Evolutionary conservation across 1,139 yeast genomes (phyloP), one percentile per base, ranked within the genome.

Genomic region (Hyphopichia buzzinii): DNA sequence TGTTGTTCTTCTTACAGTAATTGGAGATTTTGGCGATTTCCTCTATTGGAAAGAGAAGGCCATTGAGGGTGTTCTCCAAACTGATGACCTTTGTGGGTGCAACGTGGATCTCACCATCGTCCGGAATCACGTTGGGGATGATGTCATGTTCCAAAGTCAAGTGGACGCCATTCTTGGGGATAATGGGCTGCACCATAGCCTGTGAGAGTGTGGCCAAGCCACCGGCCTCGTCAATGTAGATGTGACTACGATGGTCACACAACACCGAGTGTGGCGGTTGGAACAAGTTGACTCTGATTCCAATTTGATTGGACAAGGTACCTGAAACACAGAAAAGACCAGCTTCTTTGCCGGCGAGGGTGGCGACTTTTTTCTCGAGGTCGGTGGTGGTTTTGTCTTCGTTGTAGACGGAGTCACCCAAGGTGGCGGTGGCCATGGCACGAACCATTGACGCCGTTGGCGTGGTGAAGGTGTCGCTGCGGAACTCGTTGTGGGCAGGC

Each of bases 381-480:
- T 48, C 43, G 22, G 50, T 49, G 12, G 76, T 70, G 16, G 63
- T 47, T 1, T 41, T 50, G 43, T 70, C 76, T 46, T 70, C 76
- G 40, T 67, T 59, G 49, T 70, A 69, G 3, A 70, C 76, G 1
- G 74, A 55, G 44, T 70, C 76, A 3, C 76, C 76, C 23, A 60
- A 52, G 1, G 67, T 54, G 19, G 71, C 56, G 12, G 38, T 37
- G 17, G 46, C 38, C 26, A 61, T 41, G 3, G 67, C 49, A 17
- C 54, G 52, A n/a, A 67, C 48, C 75, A 70, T 68, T 4, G 64
- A 52, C 10, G 49, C 40, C 0, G 73, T 65, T 1, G 76, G 75
- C 3, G 72, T 68, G 10, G 76, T 70, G 52, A 69, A 70, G 0
- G 76, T 70, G 43, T 70, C 76, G 47, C 74, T 67, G 37, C 76